These are phyloP conservation scores for Nicotiana rustica DNA, from an alignment of 305 asterid genomes.

Conservation along the genomic window DNA sequence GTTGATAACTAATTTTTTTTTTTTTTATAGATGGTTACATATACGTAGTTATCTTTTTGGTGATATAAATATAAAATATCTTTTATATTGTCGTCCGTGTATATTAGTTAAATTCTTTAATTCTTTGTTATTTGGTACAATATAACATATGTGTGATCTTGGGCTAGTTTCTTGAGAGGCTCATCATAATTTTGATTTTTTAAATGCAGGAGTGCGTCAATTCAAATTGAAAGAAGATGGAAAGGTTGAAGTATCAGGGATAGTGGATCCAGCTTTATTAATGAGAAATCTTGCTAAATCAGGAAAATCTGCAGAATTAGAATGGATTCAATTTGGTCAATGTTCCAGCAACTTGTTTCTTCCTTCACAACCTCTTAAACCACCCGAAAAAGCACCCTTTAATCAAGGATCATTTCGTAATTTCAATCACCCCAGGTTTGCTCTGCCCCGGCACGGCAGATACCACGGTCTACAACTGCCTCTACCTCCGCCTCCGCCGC, in stretches of 20 bases:
- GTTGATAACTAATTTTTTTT: too few species aligned
- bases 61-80: too few species aligned
- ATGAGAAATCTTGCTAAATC: conserved; percentile 24
- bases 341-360: conserved; percentile 33
- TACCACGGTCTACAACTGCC: conserved; percentile 7
- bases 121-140: too few species aligned
- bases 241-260: conserved; percentile 23
- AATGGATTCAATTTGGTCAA: conserved; percentile 35
- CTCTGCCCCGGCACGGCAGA: neutral
- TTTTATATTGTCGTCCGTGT: too few species aligned
- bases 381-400: neutral
- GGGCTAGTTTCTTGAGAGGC: too few species aligned
- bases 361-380: conserved; percentile 5
- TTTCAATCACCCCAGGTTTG: neutral
- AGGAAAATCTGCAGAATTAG: conserved; percentile 4
- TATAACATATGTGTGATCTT: too few species aligned
- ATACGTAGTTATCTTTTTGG: too few species aligned
- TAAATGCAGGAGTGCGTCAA: conserved; percentile 28
- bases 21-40: too few species aligned
- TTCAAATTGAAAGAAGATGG: conserved; percentile 7
- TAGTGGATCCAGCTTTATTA: conserved; percentile 15
- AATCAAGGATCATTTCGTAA: conserved; percentile 23
- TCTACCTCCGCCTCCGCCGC: neutral
- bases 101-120: too few species aligned
- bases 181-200: neutral